Evolutionary conservation across 352 stramenopile species (phyloP), one percentile per base, ranked within the genome.

Genomic region (Hyaloperonospora arabidopsidis): DNA sequence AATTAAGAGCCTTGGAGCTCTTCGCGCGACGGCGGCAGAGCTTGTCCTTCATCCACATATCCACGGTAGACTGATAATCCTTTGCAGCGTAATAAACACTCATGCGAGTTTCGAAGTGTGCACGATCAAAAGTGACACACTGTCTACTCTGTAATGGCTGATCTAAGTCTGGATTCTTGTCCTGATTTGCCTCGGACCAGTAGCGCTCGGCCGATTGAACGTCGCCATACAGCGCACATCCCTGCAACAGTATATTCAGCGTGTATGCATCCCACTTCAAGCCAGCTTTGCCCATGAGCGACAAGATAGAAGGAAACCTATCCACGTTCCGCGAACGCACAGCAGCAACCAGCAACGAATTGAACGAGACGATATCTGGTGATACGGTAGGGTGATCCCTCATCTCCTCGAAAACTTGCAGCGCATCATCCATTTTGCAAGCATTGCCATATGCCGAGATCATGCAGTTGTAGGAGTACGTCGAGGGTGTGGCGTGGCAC

Each of bases 381-480:
- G 45, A 39, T 35, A 86, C 40, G 8, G 14, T 61, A 23, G 54
- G 54, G 13, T 57, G 40, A 3, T 45, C 43, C 22, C 63, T 59
- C 61, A 92, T 77, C 7, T 49, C 56, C 18, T 76, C 53, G 32
- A 78, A 91, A 2, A 87, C 57, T 10, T 65, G 48, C 29, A 92
- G 55, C 50, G 78, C 80, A 35, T 85, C 67, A 22, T 89, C 75
- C 63, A 88, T 70, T 25, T 75, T 68, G 41, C 66, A 51, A 45
- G 72, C 58, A 53, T 90, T 89, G 35, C 74, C 79, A 57, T 75
- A 89, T n/a, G 84, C 79, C 7, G 78, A 84, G 57, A 94, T 89
- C 69, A 92, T 84, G 45, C 76, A 82, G 57, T 92, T 92, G 67
- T 75, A 90, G 13, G 76, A 85, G 60, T 86, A 87, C n/a, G 80